Evolutionary conservation across 2,329 filamentous ascomycete species (phyloP).

Genomic region (Pezicula radicicola): DNA sequence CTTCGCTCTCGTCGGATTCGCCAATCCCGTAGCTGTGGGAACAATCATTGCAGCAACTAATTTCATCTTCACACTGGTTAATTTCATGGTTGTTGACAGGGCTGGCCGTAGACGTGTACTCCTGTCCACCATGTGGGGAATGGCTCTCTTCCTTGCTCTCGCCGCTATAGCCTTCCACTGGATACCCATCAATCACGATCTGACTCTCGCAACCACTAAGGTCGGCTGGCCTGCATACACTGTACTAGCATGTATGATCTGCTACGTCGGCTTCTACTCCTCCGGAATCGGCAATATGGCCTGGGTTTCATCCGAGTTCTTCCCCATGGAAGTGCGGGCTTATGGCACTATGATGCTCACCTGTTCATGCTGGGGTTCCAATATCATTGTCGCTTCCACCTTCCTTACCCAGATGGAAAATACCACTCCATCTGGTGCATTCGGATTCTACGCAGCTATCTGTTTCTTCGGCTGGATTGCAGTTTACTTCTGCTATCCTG

Average conservation of each 20-base stretch:
- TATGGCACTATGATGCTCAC: slow-evolving; percentile 46
- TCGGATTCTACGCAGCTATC: slow-evolving; percentile 49
- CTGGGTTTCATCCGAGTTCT: slow-evolving; percentile 34
- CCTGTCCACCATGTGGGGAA: slow-evolving; percentile 39
- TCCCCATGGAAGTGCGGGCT: slow-evolving; percentile 44
- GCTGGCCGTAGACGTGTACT: slow-evolving; percentile 42
- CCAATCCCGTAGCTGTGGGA: slow-evolving; percentile 43
- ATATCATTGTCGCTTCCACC: slow-evolving; percentile 47
- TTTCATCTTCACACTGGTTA: slow-evolving; percentile 47
- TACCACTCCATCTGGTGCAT: slow-evolving; percentile 46
- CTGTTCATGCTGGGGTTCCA: slow-evolving; percentile 41
- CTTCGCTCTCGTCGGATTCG: slow-evolving; percentile 45
- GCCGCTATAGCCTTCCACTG: slow-evolving; percentile 15
- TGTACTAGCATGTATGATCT: neutral
- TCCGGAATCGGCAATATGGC: slow-evolving; percentile 39
- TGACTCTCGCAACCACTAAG: slow-evolving; percentile 31
- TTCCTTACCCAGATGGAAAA: slow-evolving; percentile 47
- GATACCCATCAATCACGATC: slow-evolving; percentile 41
- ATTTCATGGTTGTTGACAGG: slow-evolving; percentile 38
- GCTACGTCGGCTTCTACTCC: slow-evolving; percentile 33
- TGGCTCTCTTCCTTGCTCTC: slow-evolving; percentile 14
- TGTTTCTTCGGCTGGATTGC: slow-evolving; percentile 44
- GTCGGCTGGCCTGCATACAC: slow-evolving; percentile 4
- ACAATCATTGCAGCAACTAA: slow-evolving; percentile 42
- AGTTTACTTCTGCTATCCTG: slow-evolving; percentile 48